A percentile compares a stretch with the other conserved stretches of the same genome.
Conservation (phyloP, 192 early-diverging fungal species). For the Dissophora globulifera region DNA sequence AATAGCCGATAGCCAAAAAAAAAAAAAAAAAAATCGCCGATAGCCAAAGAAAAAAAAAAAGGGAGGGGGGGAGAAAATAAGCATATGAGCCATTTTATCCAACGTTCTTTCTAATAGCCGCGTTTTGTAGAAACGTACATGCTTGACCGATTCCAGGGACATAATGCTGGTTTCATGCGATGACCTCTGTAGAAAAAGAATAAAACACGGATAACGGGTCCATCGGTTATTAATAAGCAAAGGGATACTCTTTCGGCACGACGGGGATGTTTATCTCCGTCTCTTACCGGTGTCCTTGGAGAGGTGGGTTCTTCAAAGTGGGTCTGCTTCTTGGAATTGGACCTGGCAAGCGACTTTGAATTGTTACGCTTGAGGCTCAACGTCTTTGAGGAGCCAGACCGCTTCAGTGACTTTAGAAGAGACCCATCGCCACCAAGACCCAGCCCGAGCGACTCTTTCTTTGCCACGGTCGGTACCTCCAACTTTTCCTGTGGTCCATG, state of each 20-base stretch:
- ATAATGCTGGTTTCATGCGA: constrained; percentile 64
- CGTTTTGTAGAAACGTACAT: constrained; percentile 53
- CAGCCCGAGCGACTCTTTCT: constrained; percentile 46
- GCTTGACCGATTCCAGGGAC: constrained; percentile 67
- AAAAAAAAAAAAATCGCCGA: no score
- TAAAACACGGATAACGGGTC: no score
- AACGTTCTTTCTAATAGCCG: no score
- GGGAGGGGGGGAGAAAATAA: no score
- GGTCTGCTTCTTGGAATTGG: constrained; percentile 50
- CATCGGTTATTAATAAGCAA: no score
- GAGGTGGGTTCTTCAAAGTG: constrained; percentile 53
- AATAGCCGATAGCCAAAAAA: constrained; percentile 2
- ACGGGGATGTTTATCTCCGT: neutral
- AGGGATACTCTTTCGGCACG: no score
- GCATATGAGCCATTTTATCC: no score
- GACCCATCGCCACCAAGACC: constrained; percentile 42
- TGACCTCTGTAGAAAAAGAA: constrained; percentile 37
- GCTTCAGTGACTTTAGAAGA: constrained; percentile 42
- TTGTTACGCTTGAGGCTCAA: constrained; percentile 42
- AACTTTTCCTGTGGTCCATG: constrained; percentile 34
- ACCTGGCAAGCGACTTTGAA: constrained; percentile 40
- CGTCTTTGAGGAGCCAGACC: constrained; percentile 45
- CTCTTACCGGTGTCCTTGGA: constrained; percentile 44
- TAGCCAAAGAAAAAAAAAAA: no score
- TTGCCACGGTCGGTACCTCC: constrained; percentile 40